A percentile compares a stretch with the other conserved stretches of the same genome.
Evolutionary conservation across 1,284 basidiomycete species (phyloP).

Genomic region (Mycosarcoma mackinlayi): DNA sequence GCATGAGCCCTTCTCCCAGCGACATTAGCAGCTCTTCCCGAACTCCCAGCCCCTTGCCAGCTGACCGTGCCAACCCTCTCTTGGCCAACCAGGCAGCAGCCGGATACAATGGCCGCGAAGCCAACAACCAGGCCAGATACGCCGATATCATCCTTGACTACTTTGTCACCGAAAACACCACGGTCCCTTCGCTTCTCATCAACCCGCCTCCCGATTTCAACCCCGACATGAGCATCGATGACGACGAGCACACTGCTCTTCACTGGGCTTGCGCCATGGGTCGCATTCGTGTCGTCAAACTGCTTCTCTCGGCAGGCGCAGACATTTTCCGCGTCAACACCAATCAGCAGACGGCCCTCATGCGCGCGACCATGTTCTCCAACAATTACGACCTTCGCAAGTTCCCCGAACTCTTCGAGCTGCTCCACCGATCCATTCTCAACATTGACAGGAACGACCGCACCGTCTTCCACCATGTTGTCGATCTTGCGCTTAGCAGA

Average conservation of each 20-base stretch:
- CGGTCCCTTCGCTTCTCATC: constrained; percentile 88
- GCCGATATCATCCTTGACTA: constrained; percentile 97
- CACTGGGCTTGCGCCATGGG: constrained; percentile 99
- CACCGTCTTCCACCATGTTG: constrained; percentile 98
- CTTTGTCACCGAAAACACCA: constrained; percentile 96
- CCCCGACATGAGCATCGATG: constrained; percentile 95
- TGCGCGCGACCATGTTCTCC: constrained; percentile 99
- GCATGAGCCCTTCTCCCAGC: constrained; percentile 84
- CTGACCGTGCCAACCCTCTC: constrained; percentile 49
- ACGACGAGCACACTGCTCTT: constrained; percentile 95
- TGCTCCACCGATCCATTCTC: constrained; percentile 93
- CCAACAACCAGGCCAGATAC: constrained; percentile 72
- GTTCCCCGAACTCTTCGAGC: constrained; percentile 96
- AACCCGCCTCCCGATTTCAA: constrained; percentile 92
- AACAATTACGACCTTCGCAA: constrained; percentile 99
- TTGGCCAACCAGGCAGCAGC: constrained; percentile 30
- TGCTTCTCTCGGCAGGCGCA: constrained; percentile 91
- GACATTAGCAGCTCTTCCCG: constrained; percentile 85
- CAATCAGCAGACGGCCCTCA: constrained; percentile 94
- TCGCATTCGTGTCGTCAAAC: constrained; percentile 92
- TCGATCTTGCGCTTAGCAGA: constrained; percentile 97
- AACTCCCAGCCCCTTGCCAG: constrained; percentile 79
- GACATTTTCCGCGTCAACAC: constrained; percentile 98
- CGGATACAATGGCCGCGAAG: constrained; percentile 31
- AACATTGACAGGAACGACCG: constrained; percentile 99